Percentiles rank a stretch among this genome's conserved stretches.
phyloP scores from a whole-genome alignment of 2,329 filamentous ascomycete species.

The Xylaria sp. region DNA sequence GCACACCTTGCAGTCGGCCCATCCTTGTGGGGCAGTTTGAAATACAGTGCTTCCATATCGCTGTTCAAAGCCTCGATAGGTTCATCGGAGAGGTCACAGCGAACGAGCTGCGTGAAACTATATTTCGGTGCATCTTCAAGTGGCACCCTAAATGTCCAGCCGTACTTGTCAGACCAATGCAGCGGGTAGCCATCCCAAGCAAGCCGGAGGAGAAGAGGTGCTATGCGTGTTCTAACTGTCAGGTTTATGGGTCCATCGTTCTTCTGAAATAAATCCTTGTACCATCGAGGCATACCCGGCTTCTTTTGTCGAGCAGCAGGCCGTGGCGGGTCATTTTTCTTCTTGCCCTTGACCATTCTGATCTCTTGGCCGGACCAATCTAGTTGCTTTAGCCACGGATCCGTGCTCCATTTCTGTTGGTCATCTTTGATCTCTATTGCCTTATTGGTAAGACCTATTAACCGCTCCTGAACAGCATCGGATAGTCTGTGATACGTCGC shows the following conservation, averaged over 20 bases:
- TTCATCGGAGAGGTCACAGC: conserved; percentile 82
- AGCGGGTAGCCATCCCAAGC: conserved; percentile 91
- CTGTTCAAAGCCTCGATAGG: conserved; percentile 72
- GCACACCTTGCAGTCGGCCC: conserved; percentile 85
- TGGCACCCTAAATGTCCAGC: conserved; percentile 90
- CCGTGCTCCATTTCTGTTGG: conserved; percentile 74
- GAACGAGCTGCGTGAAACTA: conserved; percentile 74
- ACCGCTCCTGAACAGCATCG: conserved; percentile 79
- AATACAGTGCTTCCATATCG: conserved; percentile 76
- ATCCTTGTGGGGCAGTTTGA: conserved; percentile 97
- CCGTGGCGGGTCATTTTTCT: conserved; percentile 81
- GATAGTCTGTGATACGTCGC: conserved; percentile 82
- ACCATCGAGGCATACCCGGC: conserved; percentile 95
- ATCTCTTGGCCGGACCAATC: conserved; percentile 96
- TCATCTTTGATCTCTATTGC: conserved; percentile 80
- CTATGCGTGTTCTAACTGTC: conserved; percentile 87
- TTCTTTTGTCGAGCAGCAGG: conserved; percentile 88
- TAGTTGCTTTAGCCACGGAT: conserved; percentile 92
- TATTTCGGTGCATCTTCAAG: conserved; percentile 72
- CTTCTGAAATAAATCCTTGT: conserved; percentile 86
- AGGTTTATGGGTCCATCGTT: conserved; percentile 76
- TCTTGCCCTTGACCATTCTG: conserved; percentile 90
- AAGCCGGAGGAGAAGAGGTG: conserved; percentile 84
- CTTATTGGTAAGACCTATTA: conserved; percentile 78
- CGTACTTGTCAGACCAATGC: conserved; percentile 91